A percentile compares a stretch with the other conserved stretches of the same genome.
phyloP scores from a whole-genome alignment of 805 yeast species.

The Candida ulmi region DNA sequence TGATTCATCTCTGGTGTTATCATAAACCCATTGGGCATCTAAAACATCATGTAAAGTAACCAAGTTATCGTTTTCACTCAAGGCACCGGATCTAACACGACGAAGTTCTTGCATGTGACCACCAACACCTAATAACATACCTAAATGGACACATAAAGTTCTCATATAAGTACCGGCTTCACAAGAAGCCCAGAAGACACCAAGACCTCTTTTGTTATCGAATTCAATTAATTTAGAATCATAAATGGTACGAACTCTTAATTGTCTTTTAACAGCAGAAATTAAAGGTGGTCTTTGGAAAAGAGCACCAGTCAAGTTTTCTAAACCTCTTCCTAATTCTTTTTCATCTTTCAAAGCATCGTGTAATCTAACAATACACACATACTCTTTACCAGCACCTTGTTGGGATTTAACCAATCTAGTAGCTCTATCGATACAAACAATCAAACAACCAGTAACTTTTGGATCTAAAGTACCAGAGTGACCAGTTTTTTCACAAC shows the following conservation, averaged over 20 bases:
- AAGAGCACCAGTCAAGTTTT: conserved; percentile 95
- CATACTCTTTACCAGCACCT: conserved; percentile 99
- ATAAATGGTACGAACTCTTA: conserved; percentile 96
- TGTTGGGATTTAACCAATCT: conserved; percentile 97
- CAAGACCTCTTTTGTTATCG: conserved; percentile 92
- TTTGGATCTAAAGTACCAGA: conserved; percentile 98
- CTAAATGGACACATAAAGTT: conserved; percentile 97
- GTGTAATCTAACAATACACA: conserved; percentile 93
- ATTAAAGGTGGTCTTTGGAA: conserved; percentile 99
- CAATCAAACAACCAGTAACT: conserved; percentile 98
- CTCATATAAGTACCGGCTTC: conserved; percentile 99
- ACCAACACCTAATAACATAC: conserved; percentile 97
- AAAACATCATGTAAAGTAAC: conserved; percentile 95
- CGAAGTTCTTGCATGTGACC: conserved; percentile 99
- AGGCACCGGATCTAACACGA: conserved; percentile 97
- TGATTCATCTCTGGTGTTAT: conserved; percentile 94
- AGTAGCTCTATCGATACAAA: conserved; percentile 97
- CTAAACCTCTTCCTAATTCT: conserved; percentile 80
- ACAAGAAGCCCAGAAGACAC: conserved; percentile 99
- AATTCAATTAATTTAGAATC: conserved; percentile 94
- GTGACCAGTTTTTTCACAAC: conserved; percentile 97
- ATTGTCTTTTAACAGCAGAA: conserved; percentile 98
- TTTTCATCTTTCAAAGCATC: conserved; percentile 88
- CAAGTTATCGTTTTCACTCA: conserved; percentile 83
- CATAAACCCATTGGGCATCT: conserved; percentile 98